A percentile compares a stretch with the other conserved stretches of the same genome.
Conservation (phyloP, 805 yeast species). For the Kuraishia ogatae region DNA sequence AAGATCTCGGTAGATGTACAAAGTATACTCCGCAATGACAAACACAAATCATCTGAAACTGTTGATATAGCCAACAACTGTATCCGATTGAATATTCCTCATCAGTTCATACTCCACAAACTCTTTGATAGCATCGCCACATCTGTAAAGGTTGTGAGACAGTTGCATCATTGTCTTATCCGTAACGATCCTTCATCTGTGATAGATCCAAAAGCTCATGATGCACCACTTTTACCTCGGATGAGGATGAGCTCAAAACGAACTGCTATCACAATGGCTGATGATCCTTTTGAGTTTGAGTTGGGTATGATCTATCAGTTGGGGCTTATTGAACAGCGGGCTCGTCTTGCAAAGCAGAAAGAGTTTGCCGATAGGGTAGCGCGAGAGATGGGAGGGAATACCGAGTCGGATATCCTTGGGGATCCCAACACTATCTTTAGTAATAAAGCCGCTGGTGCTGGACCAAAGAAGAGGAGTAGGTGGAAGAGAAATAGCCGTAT, state of each 20-base stretch:
- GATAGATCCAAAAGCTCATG: slow-evolving; percentile 29
- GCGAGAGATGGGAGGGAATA: slow-evolving; percentile 5
- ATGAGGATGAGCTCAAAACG: slow-evolving; percentile 31
- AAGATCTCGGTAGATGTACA: slow-evolving; percentile 1
- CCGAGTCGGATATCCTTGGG: not conserved
- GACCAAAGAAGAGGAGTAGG: not conserved
- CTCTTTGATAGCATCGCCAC: slow-evolving; percentile 76
- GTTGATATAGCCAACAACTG: slow-evolving; percentile 22
- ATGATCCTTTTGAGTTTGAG: slow-evolving; percentile 59
- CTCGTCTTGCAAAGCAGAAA: slow-evolving; percentile 31
- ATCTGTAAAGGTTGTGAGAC: slow-evolving; percentile 55
- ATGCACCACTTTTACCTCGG: slow-evolving; percentile 27
- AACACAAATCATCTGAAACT: slow-evolving; percentile 5
- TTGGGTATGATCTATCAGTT: slow-evolving; percentile 47
- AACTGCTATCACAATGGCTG: slow-evolving; percentile 43
- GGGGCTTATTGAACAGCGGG: slow-evolving; percentile 49
- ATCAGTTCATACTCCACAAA: slow-evolving; percentile 64
- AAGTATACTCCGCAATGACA: slow-evolving; percentile 2
- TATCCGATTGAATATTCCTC: slow-evolving; percentile 55
- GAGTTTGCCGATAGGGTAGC: slow-evolving; percentile 8
- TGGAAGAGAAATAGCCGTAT: not conserved
- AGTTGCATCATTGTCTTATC: slow-evolving; percentile 42
- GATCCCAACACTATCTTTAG: not conserved
- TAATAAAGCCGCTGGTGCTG: not conserved
- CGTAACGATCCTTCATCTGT: slow-evolving; percentile 27